phyloP scores from a whole-genome alignment of 768 basidiomycete genomes.

The Pulveroboletus sp. region DNA sequence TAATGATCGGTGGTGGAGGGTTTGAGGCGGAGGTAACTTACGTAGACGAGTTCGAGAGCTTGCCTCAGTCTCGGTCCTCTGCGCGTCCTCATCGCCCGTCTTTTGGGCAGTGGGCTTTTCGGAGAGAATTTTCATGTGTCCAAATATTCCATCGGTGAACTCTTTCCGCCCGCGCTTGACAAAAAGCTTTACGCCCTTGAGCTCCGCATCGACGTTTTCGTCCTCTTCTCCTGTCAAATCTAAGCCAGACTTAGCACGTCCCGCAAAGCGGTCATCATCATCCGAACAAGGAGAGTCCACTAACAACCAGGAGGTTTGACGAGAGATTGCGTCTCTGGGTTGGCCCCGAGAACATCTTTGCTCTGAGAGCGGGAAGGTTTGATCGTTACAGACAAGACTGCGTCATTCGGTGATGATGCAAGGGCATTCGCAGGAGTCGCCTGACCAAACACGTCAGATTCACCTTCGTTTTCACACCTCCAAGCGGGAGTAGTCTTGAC shows the following conservation, averaged over 20 bases:
- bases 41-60: slow-evolving; percentile 27
- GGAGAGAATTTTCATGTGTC: slow-evolving; percentile 55
- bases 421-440: slow-evolving; percentile 6
- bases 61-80: slow-evolving; percentile 5
- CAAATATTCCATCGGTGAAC: slow-evolving; percentile 56
- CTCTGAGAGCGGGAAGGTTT: not conserved
- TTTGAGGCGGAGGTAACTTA: slow-evolving; percentile 26
- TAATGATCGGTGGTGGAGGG: slow-evolving; percentile 17
- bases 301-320: slow-evolving; percentile 16
- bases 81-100: not conserved
- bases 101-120: slow-evolving; percentile 17
- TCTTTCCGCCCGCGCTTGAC: slow-evolving; percentile 36
- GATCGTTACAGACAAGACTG: not conserved
- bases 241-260: slow-evolving; percentile 8
- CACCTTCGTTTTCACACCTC: slow-evolving; percentile 12
- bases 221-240: slow-evolving; percentile 60
- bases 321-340: not conserved
- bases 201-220: slow-evolving; percentile 50
- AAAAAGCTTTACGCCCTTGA: slow-evolving; percentile 59
- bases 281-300: slow-evolving; percentile 1
- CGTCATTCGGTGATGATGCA: slow-evolving; percentile 20
- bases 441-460: slow-evolving; percentile 8
- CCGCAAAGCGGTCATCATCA: not conserved
- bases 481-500: slow-evolving; percentile 24
- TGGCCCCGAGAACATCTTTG: not conserved